Evolutionary conservation across 1,139 yeast genomes (phyloP).

Genomic region (Candida sanyaensis): DNA sequence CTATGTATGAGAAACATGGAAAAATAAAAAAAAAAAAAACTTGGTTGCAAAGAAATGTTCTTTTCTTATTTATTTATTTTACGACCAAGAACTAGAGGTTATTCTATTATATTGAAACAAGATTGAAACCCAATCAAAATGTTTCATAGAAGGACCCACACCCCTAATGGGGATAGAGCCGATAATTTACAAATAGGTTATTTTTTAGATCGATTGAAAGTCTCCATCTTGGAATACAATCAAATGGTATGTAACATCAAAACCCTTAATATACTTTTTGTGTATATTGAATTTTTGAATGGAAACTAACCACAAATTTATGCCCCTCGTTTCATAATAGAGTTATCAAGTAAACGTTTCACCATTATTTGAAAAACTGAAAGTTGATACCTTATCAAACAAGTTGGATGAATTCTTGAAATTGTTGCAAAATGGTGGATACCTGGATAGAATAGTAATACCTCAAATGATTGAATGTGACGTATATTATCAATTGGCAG

Average conservation of each 20-base stretch:
- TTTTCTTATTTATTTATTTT: slow-evolving; percentile 1
- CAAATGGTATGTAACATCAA: slow-evolving; percentile 8
- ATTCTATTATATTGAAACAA: background rate
- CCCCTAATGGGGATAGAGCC: background rate
- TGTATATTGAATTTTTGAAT: too few relatives aligned
- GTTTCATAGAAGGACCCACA: slow-evolving; percentile 1
- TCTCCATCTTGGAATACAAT: slow-evolving; percentile 6
- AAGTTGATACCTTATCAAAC: slow-evolving; percentile 6
- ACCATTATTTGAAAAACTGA: slow-evolving; percentile 4
- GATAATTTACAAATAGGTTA: slow-evolving; percentile 8
- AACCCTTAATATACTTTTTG: too few relatives aligned
- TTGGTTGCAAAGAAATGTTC: slow-evolving; percentile 1
- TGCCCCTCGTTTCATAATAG: background rate
- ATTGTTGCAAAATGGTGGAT: slow-evolving; percentile 5
- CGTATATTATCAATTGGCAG: slow-evolving; percentile 12
- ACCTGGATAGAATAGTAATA: background rate
- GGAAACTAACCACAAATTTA: too few relatives aligned
- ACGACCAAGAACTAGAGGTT: background rate
- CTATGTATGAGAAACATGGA: background rate
- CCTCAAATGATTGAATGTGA: slow-evolving; percentile 10
- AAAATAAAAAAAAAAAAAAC: background rate
- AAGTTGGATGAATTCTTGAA: slow-evolving; percentile 7
- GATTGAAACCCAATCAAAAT: slow-evolving; percentile 1
- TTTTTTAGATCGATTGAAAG: slow-evolving; percentile 9
- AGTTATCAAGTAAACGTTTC: background rate